These are phyloP conservation scores for Mycosarcoma maydis DNA, from an alignment of 1,284 basidiomycete species.

Conservation along the genomic window DNA sequence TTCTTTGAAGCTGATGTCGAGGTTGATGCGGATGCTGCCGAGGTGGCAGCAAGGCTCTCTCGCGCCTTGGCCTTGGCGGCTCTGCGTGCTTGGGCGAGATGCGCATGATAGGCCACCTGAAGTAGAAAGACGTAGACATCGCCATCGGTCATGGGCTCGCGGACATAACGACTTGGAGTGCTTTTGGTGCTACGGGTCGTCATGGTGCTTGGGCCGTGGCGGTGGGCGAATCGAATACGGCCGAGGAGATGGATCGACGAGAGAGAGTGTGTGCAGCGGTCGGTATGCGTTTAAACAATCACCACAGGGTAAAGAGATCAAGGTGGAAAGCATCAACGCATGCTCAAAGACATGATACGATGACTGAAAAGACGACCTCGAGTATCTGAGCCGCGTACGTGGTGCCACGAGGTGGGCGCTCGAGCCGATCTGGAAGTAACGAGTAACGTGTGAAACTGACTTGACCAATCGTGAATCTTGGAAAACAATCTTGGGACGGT, in stretches of 20 bases:
- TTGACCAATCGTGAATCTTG: no score
- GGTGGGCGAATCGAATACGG: background rate
- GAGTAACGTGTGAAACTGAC: no score
- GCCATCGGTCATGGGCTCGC: conserved; percentile 57
- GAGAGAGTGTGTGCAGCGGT: no score
- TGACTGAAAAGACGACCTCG: no score
- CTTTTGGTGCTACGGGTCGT: conserved; percentile 55
- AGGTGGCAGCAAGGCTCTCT: conserved; percentile 10
- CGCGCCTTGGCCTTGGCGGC: conserved; percentile 39
- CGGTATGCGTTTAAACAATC: no score
- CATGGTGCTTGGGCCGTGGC: conserved; percentile 17
- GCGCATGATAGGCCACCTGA: conserved; percentile 56
- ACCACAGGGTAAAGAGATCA: no score
- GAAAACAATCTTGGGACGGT: no score
- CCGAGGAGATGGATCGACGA: no score
- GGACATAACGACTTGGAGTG: conserved; percentile 30
- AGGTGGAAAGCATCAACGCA: background rate
- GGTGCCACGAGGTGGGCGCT: no score
- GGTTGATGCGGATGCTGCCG: conserved; percentile 5
- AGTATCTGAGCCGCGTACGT: no score
- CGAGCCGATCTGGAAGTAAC: no score
- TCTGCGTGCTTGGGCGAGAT: conserved; percentile 24
- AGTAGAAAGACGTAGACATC: conserved; percentile 64
- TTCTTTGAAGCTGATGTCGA: conserved; percentile 23
- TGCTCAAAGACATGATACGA: no score